Conservation (phyloP, 768 basidiomycete genomes). For the Thelephora aurantiotincta region DNA sequence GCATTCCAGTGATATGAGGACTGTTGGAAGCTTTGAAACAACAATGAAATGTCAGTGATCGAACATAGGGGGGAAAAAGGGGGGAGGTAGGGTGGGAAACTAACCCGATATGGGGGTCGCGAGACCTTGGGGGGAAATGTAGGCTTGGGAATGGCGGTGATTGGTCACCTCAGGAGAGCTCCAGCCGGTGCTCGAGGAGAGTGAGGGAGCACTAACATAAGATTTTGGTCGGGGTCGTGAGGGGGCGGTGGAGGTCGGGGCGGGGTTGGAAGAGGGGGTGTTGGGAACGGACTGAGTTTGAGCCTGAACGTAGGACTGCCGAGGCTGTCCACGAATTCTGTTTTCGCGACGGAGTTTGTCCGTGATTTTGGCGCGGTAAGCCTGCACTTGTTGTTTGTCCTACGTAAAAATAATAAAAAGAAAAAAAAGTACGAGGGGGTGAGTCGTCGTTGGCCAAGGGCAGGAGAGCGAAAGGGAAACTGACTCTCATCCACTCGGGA, state of each 20-base stretch:
- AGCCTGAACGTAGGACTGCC: conserved; percentile 30
- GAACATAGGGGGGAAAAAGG: too few relatives aligned
- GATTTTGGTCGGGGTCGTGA: conserved; percentile 1
- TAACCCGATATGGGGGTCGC: neutral
- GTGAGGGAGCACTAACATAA: neutral
- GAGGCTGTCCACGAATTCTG: conserved; percentile 73
- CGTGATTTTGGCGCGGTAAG: conserved; percentile 77
- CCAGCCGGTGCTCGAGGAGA: neutral
- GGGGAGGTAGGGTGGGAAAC: too few relatives aligned
- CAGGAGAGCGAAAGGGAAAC: conserved; percentile 14
- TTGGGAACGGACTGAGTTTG: conserved; percentile 18
- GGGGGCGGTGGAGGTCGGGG: conserved; percentile 22
- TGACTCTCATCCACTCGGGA: conserved; percentile 83
- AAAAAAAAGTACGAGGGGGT: conserved; percentile 2
- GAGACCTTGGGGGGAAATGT: neutral
- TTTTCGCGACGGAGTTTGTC: conserved; percentile 64
- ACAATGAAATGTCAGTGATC: neutral
- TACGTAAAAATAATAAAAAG: conserved; percentile 19
- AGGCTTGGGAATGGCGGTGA: neutral
- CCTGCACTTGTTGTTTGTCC: conserved; percentile 75
- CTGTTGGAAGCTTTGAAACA: neutral
- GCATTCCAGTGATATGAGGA: neutral
- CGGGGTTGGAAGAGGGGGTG: conserved; percentile 10
- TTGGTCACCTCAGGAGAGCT: neutral
- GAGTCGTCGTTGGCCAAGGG: conserved; percentile 1